Base-by-base conservation (phyloP, 2,329 filamentous ascomycete species). In the Periglandula ipomoeae region DNA sequence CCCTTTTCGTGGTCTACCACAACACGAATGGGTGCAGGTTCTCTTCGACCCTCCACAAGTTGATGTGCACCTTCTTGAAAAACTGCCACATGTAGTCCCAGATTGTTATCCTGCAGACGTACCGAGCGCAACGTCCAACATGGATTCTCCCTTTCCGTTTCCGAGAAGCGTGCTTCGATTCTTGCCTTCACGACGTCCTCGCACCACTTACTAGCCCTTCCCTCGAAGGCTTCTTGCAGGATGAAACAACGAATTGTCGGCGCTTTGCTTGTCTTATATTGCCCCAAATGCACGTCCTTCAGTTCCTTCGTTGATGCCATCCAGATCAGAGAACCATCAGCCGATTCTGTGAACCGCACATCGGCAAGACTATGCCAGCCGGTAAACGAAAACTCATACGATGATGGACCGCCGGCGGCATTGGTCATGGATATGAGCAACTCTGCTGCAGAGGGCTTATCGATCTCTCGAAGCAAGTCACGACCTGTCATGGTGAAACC, bases 141-240 rank as follows among this genome's bases (percentile, higher is more conserved):
- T 15, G 82, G 76, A 50, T 84, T 79, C 63, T 95, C 89, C 50
- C 90, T 81, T 68, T 95, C 88, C n/a, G 72, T 65, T 62, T 95
- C 89, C 0, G 86, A 71, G 59, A 94, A 95, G 10, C 90, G 80
- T 5, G 83, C 85, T 66, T 96, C 91, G 13, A 96, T 81, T 54
- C 84, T 82, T 8, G 90, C 89, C 67, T 91, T 94, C 43, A 83
- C 81, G 11, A 96, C 75, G 55, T 97, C 93, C 66, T 97, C 91
- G 24, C 82, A 81, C 66, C 88, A 83, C 52, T 84, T 87, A 17
- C 74, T 71, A 1, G 85, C 87, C 62, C 84, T 90, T 23, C 82
- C 83, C 61, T 95, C 87, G 58, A 91, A 91, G 7, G 78, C 69
- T 46, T 88, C 87, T 45, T 84, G 79, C 1, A 95, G 74, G 37